Evolutionary conservation across 2,329 filamentous ascomycete genomes (phyloP).

Genomic region (Leptographium lundbergii): DNA sequence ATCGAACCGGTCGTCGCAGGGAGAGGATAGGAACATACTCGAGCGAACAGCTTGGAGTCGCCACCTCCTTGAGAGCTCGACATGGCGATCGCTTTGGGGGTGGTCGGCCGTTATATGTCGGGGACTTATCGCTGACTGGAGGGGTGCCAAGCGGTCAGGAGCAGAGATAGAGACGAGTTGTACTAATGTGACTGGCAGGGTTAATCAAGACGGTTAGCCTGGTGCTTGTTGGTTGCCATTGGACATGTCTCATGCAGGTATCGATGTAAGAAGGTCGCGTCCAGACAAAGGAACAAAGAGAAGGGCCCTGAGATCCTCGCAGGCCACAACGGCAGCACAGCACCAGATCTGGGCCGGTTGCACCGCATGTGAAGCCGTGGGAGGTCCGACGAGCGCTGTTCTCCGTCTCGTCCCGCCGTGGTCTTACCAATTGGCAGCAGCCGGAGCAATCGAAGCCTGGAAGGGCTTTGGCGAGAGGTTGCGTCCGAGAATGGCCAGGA

Average conservation of each 20-base stretch:
- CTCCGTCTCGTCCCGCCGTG: too few relatives aligned
- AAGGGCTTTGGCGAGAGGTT: too few relatives aligned
- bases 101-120: neutral
- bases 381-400: too few relatives aligned
- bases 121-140: neutral
- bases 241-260: neutral
- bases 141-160: neutral
- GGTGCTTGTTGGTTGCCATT: neutral
- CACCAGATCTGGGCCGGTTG: too few relatives aligned
- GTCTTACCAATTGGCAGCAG: too few relatives aligned
- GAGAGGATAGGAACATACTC: constrained; percentile 44
- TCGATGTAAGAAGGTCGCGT: neutral
- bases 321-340: too few relatives aligned
- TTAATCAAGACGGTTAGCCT: neutral
- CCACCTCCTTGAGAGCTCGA: constrained; percentile 54
- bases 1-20: neutral
- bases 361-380: too few relatives aligned
- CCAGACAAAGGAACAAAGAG: neutral
- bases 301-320: too few relatives aligned
- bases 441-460: too few relatives aligned
- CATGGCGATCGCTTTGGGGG: constrained; percentile 25
- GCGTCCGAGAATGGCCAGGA: too few relatives aligned
- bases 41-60: constrained; percentile 98
- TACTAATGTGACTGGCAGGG: neutral
- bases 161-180: neutral